Conservation (phyloP, 768 basidiomycete genomes). For the Porphyrellus cyaneotinctus region DNA sequence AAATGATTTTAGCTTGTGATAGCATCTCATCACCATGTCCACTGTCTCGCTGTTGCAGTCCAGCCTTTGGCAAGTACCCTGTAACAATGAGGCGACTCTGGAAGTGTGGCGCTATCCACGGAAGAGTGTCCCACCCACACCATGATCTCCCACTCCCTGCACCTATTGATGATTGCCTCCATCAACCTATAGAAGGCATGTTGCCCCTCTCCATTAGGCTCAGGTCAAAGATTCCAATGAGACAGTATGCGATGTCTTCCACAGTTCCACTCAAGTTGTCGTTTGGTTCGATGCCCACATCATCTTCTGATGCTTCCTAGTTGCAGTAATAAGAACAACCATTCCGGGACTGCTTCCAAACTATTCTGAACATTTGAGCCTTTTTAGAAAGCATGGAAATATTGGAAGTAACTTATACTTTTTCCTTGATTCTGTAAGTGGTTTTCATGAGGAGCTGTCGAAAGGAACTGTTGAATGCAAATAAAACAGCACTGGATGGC, state of each 20-base stretch:
- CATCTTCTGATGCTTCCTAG: too few species aligned
- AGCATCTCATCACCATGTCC: conserved; percentile 8
- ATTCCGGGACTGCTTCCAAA: too few species aligned
- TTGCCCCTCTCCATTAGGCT: conserved; percentile 31
- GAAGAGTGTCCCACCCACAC: conserved; percentile 28
- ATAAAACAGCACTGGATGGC: too few species aligned
- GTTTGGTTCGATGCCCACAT: conserved; percentile 33
- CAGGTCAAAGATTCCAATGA: conserved; percentile 34
- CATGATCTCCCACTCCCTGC: conserved; percentile 33
- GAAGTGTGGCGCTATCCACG: conserved; percentile 26
- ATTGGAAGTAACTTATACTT: too few species aligned
- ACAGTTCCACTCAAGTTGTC: conserved; percentile 29
- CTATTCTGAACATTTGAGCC: too few species aligned
- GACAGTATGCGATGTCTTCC: conserved; percentile 28
- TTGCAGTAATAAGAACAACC: too few species aligned
- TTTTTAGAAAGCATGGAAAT: too few species aligned
- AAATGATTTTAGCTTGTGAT: background rate
- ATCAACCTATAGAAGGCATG: conserved; percentile 30
- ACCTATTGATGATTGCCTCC: conserved; percentile 26
- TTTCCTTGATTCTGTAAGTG: too few species aligned
- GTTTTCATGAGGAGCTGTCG: too few species aligned
- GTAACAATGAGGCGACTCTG: conserved; percentile 31
- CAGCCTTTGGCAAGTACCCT: conserved; percentile 12
- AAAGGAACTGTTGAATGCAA: too few species aligned
- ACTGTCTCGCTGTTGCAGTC: background rate